Base-by-base conservation (phyloP, 352 stramenopile species). In the Phytophthora hybrid region DNA sequence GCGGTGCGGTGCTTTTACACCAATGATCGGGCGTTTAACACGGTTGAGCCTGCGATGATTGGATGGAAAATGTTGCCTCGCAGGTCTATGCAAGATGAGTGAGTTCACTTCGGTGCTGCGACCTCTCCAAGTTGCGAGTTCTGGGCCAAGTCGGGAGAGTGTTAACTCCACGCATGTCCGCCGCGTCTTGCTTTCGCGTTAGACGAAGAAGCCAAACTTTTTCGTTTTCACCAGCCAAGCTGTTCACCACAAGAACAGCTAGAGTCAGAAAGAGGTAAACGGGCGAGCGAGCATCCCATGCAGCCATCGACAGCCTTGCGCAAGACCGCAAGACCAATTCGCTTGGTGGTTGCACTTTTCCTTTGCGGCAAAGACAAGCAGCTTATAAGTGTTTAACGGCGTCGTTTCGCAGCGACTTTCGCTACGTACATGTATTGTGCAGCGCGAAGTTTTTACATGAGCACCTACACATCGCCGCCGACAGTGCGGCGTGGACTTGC, bases 1-100 rank as follows among this genome's bases (percentile, higher is more conserved):
- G 55, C 55, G 51, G 51, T 57, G 51, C 11, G 10, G 47, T 31
- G 14, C 23, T 64, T 64, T 64, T 64, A 5, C 58, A 14, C 58
- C 58, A 64, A 64, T 64, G 21, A 44, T 18, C 14, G 19, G 39
- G 41, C 29, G 41, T 55, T 64, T 46, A 54, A 31, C 23, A 53
- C 21, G 9, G 44, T 64, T 55, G 37, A 54, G 41, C 29, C 26
- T 19, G 11, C 18, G 19, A 19, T 51, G 34, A 34, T 16, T 52
- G 46, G 46, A 13, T 44, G 37, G 3, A 44, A 44, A 44, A 44
- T 44, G 37, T 14, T 11, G 11, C 6, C 6, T 14, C 37, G 4
- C 46, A 16, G 16, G 46, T 52, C 46, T 52, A 13, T 52, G 46
- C 46, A 52, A 52, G 46, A 62, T 52, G 34, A 62, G 56, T 62